Conservation (phyloP, 2,329 filamentous ascomycete species). For the Calonectria henricotiae region DNA sequence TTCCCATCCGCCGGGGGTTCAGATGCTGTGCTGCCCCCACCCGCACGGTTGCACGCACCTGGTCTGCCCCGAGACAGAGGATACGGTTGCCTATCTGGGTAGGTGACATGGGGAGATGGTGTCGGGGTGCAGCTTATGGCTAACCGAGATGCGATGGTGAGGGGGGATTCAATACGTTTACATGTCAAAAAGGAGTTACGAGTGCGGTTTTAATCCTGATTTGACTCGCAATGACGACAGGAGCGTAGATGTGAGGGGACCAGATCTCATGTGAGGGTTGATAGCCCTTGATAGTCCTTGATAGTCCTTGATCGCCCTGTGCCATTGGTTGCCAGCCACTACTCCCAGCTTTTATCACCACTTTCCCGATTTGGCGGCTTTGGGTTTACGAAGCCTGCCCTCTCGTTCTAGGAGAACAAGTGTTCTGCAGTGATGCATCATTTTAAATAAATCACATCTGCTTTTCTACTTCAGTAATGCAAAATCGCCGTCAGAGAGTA, state of each 20-base stretch:
- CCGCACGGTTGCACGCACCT: background rate
- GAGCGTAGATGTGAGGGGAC: background rate
- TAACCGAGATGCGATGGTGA: conserved; percentile 26
- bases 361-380: conserved; percentile 27
- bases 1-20: conserved; percentile 1
- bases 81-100: conserved; percentile 34
- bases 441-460: background rate
- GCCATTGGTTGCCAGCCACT: background rate
- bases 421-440: background rate
- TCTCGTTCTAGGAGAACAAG: background rate
- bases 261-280: background rate
- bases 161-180: conserved; percentile 18
- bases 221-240: background rate
- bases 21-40: background rate
- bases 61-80: conserved; percentile 3
- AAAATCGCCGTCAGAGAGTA: background rate
- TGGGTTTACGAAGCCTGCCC: background rate
- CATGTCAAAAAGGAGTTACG: background rate
- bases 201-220: conserved; percentile 6
- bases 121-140: conserved; percentile 13
- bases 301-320: background rate
- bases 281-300: background rate
- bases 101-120: conserved; percentile 27
- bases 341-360: conserved; percentile 7
- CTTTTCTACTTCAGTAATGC: background rate